Percentiles rank a stretch among this genome's conserved stretches.
Conservation (phyloP, 441 rosid genomes). For the Adansonia madagascariensis region DNA sequence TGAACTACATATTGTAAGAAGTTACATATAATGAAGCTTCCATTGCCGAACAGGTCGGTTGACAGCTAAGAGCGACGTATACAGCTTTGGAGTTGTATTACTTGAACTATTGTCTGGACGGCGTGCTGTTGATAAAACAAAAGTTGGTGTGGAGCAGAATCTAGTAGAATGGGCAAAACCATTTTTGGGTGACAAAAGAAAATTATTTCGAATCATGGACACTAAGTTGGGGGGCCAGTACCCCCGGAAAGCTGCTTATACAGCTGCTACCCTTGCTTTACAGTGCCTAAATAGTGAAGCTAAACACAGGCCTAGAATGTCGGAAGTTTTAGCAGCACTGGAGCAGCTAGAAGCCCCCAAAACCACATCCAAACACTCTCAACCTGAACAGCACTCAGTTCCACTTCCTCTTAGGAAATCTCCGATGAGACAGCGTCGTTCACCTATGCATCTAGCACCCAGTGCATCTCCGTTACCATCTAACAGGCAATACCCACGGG, state of each 20-base stretch:
- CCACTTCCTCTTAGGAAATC: slow-evolving; percentile 42
- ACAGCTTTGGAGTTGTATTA: slow-evolving; percentile 68
- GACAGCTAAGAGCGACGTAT: slow-evolving; percentile 64
- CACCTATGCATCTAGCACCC: slow-evolving; percentile 48
- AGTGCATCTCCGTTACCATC: slow-evolving; percentile 50
- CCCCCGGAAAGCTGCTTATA: slow-evolving; percentile 60
- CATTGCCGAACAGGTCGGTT: slow-evolving; percentile 50
- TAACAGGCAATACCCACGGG: slow-evolving; percentile 45
- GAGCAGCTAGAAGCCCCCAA: slow-evolving; percentile 45
- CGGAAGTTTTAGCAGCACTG: slow-evolving; percentile 50
- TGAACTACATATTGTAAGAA: background rate
- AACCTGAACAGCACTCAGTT: slow-evolving; percentile 33
- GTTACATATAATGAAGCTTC: slow-evolving; percentile 22
- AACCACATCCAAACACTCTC: slow-evolving; percentile 33
- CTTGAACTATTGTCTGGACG: slow-evolving; percentile 69
- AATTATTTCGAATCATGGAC: slow-evolving; percentile 64
- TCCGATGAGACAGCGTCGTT: slow-evolving; percentile 46
- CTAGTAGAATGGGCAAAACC: slow-evolving; percentile 71
- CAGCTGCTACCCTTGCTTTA: slow-evolving; percentile 56
- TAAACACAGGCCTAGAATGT: slow-evolving; percentile 59
- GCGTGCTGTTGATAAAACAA: slow-evolving; percentile 57
- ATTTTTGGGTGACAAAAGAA: slow-evolving; percentile 58
- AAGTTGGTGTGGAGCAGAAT: slow-evolving; percentile 52
- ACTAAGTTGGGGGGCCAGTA: slow-evolving; percentile 63
- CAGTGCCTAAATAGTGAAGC: slow-evolving; percentile 50